A percentile compares a stretch with the other conserved stretches of the same genome.
Conservation (phyloP, 257 asterid genomes). For the Ophiorrhiza pumila region DNA sequence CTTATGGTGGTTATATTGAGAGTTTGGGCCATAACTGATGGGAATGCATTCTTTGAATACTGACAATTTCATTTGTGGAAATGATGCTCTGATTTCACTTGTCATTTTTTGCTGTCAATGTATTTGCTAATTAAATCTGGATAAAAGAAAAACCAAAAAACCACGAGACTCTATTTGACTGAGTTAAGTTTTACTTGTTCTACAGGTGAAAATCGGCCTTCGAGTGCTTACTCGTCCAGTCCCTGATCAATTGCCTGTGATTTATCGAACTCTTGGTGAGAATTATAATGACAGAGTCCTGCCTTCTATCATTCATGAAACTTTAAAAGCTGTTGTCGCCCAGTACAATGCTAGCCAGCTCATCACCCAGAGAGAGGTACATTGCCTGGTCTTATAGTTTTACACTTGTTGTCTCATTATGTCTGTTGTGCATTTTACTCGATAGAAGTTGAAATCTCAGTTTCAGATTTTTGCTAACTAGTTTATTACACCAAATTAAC, state of each 20-base stretch:
- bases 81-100: neutral
- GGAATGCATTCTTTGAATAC: neutral
- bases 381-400: neutral
- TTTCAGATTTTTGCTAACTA: neutral
- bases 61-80: neutral
- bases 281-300: constrained; percentile 83
- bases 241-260: constrained; percentile 78
- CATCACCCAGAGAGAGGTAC: constrained; percentile 93
- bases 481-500: neutral
- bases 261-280: constrained; percentile 80
- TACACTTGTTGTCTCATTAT: neutral
- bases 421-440: neutral
- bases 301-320: constrained; percentile 88
- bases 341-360: constrained; percentile 95
- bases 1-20: neutral
- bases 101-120: neutral
- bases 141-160: neutral
- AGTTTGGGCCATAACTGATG: neutral
- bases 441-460: neutral
- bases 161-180: neutral
- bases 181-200: constrained; percentile 6
- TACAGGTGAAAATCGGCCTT: constrained; percentile 86
- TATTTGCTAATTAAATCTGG: neutral
- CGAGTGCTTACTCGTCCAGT: constrained; percentile 89
- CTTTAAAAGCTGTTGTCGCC: constrained; percentile 88